Evolutionary conservation across 768 basidiomycete genomes (phyloP), one percentile per base, ranked within the genome.

Genomic region (Lactifluus subvellereus): DNA sequence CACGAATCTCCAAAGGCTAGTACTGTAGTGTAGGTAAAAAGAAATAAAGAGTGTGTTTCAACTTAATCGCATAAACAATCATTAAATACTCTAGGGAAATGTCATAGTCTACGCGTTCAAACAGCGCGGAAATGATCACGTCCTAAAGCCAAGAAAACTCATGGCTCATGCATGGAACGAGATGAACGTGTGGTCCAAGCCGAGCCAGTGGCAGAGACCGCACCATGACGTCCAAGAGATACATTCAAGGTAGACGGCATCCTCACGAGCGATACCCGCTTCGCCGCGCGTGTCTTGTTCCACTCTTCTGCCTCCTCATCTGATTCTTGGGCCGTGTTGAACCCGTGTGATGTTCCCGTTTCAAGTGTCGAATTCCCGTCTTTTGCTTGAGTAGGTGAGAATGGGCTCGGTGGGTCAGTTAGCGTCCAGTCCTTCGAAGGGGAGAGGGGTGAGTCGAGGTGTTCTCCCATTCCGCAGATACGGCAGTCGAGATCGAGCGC

Each of bases 251-350:
- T 76, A 10, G 88, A 83, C 27, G 91, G 90, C 30, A 92, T 72
- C 62, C 82, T 81, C 49, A 92, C 88, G 48, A 94, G 77, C 10
- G 91, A 94, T 9, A 94, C 92, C 9, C 91, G 86, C 68, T 91
- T 88, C 14, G 89, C 91, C 40, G 86, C 88, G 53, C 87, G 85
- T 1, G 92, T 94, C 72, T 85, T 85, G 74, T 90, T 79, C 92
- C 92, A 94, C 56, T 88, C 87, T 72, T 93, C 91, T n/a, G 92
- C 91, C 72, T 87, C 80, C 72, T 92, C 89, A 50, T 81, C 80
- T 32, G 72, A 71, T 22, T 70, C 75, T 69, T 86, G 72, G 35
- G 76, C 77, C 27, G 77, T 78, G 66, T 75, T 77, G 67, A 77
- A 78, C 55, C 74, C 78, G 67, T 80, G 82, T 13, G 71, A 61